A percentile compares a stretch with the other conserved stretches of the same genome.
Evolutionary conservation across 352 stramenopile genomes (phyloP).

Genomic region (Phytophthora ohioensis): DNA sequence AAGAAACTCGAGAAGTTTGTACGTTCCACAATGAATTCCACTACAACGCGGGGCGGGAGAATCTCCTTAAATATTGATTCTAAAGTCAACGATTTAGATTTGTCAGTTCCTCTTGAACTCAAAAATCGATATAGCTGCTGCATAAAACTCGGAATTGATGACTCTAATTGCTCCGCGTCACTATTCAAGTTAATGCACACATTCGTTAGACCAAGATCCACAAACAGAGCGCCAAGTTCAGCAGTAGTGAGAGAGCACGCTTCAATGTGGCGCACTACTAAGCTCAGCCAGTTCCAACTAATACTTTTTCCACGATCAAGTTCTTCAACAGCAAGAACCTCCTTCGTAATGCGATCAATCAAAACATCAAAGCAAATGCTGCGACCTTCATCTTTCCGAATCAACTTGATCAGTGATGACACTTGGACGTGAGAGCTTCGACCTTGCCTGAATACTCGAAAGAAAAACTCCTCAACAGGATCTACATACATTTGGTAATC

Average conservation of each 20-base stretch:
- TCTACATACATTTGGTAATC: neutral
- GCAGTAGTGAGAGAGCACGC: slow-evolving; percentile 6
- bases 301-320: neutral
- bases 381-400: neutral
- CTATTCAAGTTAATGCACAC: neutral
- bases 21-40: slow-evolving; percentile 29
- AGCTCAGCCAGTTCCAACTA: slow-evolving; percentile 1
- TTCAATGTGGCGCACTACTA: slow-evolving; percentile 11
- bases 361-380: slow-evolving; percentile 15
- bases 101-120: neutral
- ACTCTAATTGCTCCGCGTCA: neutral
- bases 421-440: neutral
- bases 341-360: neutral
- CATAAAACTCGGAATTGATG: slow-evolving; percentile 17
- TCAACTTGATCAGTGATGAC: slow-evolving; percentile 2
- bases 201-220: slow-evolving; percentile 21
- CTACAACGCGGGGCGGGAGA: neutral
- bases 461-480: slow-evolving; percentile 6
- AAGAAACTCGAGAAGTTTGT: slow-evolving; percentile 24
- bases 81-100: neutral
- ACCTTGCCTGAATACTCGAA: neutral
- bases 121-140: slow-evolving; percentile 18
- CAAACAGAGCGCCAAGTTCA: slow-evolving; percentile 14
- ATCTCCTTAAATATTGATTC: slow-evolving; percentile 11
- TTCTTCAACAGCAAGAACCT: neutral